Evolutionary conservation across 495 filamentous ascomycete genomes (phyloP).

Genomic region (Cetradonia linearis): DNA sequence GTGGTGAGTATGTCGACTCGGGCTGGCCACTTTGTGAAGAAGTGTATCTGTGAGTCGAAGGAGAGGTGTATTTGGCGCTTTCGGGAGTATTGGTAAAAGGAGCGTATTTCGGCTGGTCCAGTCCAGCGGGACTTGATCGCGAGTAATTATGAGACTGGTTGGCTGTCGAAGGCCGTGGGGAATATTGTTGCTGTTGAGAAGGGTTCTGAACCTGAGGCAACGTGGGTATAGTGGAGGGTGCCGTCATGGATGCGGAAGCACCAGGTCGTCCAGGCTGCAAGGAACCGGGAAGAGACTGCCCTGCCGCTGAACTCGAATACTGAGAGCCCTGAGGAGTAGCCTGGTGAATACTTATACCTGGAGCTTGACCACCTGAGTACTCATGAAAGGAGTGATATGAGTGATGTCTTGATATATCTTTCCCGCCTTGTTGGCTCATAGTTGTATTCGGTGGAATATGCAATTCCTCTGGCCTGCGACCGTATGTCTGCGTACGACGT

Average conservation of each 20-base stretch:
- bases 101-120: slow-evolving; percentile 60
- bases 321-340: slow-evolving; percentile 49
- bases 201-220: slow-evolving; percentile 50
- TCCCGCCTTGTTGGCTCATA: slow-evolving; percentile 29
- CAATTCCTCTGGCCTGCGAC: slow-evolving; percentile 59
- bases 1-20: slow-evolving; percentile 68
- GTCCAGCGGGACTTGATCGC: slow-evolving; percentile 72
- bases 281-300: slow-evolving; percentile 50
- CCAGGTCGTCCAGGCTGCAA: slow-evolving; percentile 65
- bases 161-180: slow-evolving; percentile 54
- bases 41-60: slow-evolving; percentile 53
- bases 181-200: slow-evolving; percentile 50
- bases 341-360: slow-evolving; percentile 59
- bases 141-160: slow-evolving; percentile 66
- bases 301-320: slow-evolving; percentile 35
- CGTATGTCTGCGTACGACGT: slow-evolving; percentile 41
- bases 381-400: slow-evolving; percentile 41
- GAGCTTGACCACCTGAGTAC: slow-evolving; percentile 39
- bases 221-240: slow-evolving; percentile 58
- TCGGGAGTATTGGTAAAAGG: slow-evolving; percentile 61
- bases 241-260: slow-evolving; percentile 59
- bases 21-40: slow-evolving; percentile 58
- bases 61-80: slow-evolving; percentile 56
- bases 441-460: slow-evolving; percentile 56
- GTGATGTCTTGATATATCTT: slow-evolving; percentile 43